Conservation (phyloP, 179 eudicot species). For the Vitellaria paradoxa region DNA sequence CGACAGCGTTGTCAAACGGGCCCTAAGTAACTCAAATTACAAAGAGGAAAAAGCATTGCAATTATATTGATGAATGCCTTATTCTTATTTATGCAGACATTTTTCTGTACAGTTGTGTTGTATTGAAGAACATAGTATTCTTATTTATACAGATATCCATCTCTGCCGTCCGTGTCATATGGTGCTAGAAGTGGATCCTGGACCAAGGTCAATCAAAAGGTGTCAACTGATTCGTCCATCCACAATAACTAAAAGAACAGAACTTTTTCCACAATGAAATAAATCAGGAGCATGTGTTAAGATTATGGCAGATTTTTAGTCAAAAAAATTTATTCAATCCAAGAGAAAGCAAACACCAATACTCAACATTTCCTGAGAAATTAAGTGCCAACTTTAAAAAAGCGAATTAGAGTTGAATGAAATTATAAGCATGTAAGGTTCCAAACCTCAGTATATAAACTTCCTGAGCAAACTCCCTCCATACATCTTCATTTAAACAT, state of each 20-base stretch:
- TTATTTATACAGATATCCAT: neutral
- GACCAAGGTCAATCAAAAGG: neutral
- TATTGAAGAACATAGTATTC: neutral
- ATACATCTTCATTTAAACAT: slow-evolving; percentile 44
- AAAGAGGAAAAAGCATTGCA: neutral
- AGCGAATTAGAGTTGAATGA: too few species aligned
- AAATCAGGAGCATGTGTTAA: neutral
- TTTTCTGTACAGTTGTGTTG: neutral
- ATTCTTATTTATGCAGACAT: neutral
- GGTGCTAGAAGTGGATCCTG: neutral
- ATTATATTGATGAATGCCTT: neutral
- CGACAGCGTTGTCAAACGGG: too few species aligned
- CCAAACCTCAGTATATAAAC: slow-evolving; percentile 76
- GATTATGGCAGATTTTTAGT: neutral
- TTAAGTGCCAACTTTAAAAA: neutral
- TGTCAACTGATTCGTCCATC: neutral
- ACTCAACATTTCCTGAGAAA: neutral
- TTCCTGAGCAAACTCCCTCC: slow-evolving; percentile 77
- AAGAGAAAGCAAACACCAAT: neutral
- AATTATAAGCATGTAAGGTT: neutral
- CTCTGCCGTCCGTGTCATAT: neutral
- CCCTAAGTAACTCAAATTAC: neutral
- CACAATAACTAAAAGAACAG: neutral
- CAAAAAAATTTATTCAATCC: neutral
- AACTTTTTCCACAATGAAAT: neutral